Percentiles rank a stretch among this genome's conserved stretches.
phyloP scores from a whole-genome alignment of 305 asterid genomes.

The Salvia sclarea region DNA sequence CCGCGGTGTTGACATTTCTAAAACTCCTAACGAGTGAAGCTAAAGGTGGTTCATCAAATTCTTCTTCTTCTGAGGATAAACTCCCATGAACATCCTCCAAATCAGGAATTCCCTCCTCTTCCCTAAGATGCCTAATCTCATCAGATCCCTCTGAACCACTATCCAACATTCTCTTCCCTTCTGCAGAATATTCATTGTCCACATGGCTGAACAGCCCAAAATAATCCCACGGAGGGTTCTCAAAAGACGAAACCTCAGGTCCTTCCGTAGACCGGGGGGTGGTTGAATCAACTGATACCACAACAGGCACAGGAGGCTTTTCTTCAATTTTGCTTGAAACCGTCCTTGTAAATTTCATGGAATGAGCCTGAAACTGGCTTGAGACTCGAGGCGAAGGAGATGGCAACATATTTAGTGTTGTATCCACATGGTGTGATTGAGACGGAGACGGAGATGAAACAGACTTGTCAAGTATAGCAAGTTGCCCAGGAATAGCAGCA shows the following conservation, averaged over 20 bases:
- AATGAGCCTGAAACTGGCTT: constrained; percentile 51
- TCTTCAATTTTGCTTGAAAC: constrained; percentile 79
- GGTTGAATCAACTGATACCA: constrained; percentile 55
- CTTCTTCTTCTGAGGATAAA: constrained; percentile 79
- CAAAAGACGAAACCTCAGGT: constrained; percentile 53
- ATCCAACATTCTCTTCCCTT: constrained; percentile 39
- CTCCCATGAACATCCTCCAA: constrained; percentile 53
- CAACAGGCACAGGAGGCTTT: constrained; percentile 58
- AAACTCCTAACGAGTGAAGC: constrained; percentile 83
- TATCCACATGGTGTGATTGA: constrained; percentile 46
- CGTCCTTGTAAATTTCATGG: constrained; percentile 63
- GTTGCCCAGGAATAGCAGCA: constrained; percentile 57
- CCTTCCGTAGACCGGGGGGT: constrained; percentile 53
- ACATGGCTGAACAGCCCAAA: constrained; percentile 57
- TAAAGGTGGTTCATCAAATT: constrained; percentile 82
- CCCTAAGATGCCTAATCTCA: constrained; percentile 39
- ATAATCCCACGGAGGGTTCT: constrained; percentile 62
- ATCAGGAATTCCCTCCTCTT: constrained; percentile 52
- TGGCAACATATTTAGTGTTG: constrained; percentile 44
- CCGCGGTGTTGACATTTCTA: constrained; percentile 61
- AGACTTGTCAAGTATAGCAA: constrained; percentile 42
- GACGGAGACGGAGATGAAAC: constrained; percentile 50
- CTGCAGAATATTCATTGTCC: constrained; percentile 56
- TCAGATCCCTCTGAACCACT: constrained; percentile 38
- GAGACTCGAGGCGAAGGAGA: constrained; percentile 60